These are phyloP conservation scores for Arthroderma sp. DNA, from an alignment of 2,329 filamentous ascomycete genomes.

Conservation along the genomic window DNA sequence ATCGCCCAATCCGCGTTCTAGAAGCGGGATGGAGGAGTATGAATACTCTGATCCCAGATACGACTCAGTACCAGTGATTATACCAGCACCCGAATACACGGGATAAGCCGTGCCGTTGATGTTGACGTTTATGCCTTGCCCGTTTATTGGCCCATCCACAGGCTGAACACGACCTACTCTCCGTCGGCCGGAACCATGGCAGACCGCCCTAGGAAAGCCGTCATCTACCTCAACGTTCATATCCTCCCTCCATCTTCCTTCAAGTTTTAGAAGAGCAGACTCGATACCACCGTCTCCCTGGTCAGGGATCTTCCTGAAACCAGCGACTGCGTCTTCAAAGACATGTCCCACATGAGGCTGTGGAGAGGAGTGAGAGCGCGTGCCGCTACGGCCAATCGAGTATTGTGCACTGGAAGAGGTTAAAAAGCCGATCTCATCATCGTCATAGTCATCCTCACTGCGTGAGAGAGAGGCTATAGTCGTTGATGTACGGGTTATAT, in stretches of 20 bases:
- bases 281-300: conserved; percentile 84
- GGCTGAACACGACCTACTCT: not conserved
- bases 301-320: conserved; percentile 77
- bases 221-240: too few species aligned
- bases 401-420: conserved; percentile 27
- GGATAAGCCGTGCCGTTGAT: not conserved
- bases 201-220: not conserved
- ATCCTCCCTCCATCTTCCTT: conserved; percentile 62
- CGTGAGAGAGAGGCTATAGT: conserved; percentile 6
- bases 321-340: conserved; percentile 78
- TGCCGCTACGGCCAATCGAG: conserved; percentile 40
- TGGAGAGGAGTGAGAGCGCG: conserved; percentile 26
- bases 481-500: conserved; percentile 13
- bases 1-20: conserved; percentile 51
- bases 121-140: not conserved
- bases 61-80: conserved; percentile 17
- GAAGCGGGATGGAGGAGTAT: conserved; percentile 63
- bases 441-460: conserved; percentile 3
- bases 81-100: not conserved
- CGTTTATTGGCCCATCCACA: not conserved
- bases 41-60: conserved; percentile 56
- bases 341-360: conserved; percentile 49
- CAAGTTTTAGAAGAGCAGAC: conserved; percentile 80
- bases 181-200: not conserved
- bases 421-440: conserved; percentile 13